Conservation (phyloP, 305 asterid genomes). For the Fraxinus floribunda region DNA sequence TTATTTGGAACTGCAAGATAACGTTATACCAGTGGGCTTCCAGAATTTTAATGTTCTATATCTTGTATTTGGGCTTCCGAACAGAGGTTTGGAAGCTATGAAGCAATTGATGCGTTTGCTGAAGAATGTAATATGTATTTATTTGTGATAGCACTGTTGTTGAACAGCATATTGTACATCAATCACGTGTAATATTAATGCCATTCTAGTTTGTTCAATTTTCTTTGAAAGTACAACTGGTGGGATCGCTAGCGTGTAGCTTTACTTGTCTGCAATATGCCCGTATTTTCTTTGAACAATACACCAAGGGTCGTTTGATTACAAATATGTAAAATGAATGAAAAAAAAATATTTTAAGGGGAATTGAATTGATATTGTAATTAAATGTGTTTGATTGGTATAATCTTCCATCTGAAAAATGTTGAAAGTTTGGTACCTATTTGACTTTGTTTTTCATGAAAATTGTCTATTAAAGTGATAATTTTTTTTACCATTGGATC, state of each 20-base stretch:
- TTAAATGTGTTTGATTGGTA: too few species aligned
- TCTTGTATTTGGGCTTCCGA: not conserved
- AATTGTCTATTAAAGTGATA: too few species aligned
- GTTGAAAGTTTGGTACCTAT: too few species aligned
- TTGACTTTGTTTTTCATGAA: too few species aligned
- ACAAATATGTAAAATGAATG: too few species aligned
- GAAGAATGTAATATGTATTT: not conserved
- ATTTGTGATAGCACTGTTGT: not conserved
- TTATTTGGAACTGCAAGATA: slow-evolving; percentile 15
- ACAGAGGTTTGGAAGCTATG: not conserved
- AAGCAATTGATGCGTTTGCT: slow-evolving; percentile 31
- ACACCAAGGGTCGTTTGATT: too few species aligned
- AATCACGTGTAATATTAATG: slow-evolving; percentile 19
- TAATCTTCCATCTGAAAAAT: too few species aligned
- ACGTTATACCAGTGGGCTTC: not conserved
- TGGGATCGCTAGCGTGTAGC: not conserved
- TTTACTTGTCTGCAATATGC: not conserved
- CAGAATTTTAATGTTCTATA: not conserved
- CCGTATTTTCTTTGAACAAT: not conserved
- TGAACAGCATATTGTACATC: slow-evolving; percentile 34
- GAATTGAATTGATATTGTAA: too few species aligned
- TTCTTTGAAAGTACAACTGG: not conserved
- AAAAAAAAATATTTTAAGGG: too few species aligned
- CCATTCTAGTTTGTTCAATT: not conserved
- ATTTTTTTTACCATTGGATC: too few species aligned